Base-by-base conservation (phyloP, 1,139 yeast species). In the Candida freyschussii region DNA sequence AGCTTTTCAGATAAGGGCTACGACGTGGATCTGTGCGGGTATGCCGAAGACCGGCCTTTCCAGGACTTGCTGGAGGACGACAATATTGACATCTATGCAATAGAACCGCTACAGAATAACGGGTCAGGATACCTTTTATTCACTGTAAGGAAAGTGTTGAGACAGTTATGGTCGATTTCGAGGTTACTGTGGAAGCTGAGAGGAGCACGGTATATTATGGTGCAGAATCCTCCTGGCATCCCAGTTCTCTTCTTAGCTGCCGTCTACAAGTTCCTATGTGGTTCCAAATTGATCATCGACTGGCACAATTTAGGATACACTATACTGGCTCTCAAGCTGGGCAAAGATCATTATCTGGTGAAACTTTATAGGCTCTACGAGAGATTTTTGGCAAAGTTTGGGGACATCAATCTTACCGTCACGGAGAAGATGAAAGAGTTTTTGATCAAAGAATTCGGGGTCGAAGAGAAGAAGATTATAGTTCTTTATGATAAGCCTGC, bases 251-350 rank as follows among this genome's bases (percentile, higher is more conserved):
- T 80, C 0, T 63, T 89, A 7, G 69, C 75, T 1, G 70, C 82
- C 5, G 26, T 79, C 2, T 77, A 72, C 52, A 71, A 74, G 37
- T 55, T 65, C 27, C 34, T 75, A 23, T 72, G 79, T 30, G 75
- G 81, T 8, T 63, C 75, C 6, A 74, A 72, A 48, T 61, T 91
- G 23, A 69, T 91, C 13, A 75, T 93, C 35, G 99, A 93, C 59
- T 93, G 98, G 98, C 99, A 93, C 57, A 93, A 93, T 56, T 65
- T 93, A 48, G 95, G 95, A 33, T 91, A 76, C 58, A 73, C 95
- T 1, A 85, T 93, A 19, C 62, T 93, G 41, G 80, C 82, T 35
- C 57, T 91, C 48, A 76, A 78, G 44, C 75, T 75, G 41, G 23
- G 64, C 56, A 12, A 45, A 59, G 31, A 56, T 52, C 30, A 85